Conservation (phyloP, 2,329 filamentous ascomycete species). For the Aspergillus proliferans region DNA sequence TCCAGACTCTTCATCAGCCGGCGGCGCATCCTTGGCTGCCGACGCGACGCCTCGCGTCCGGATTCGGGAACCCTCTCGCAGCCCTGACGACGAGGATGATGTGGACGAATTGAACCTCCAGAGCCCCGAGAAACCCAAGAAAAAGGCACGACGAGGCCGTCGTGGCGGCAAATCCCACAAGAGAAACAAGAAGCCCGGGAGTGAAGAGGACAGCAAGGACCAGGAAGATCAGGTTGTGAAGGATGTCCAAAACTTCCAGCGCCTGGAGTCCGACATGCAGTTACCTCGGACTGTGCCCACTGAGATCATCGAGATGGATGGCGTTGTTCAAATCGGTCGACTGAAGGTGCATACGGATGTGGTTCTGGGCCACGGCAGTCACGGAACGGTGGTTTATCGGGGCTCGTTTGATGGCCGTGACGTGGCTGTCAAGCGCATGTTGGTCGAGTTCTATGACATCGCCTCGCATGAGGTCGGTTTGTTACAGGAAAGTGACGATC, state of each 20-base stretch:
- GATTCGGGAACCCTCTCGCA: conserved; percentile 34
- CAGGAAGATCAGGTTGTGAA: conserved; percentile 56
- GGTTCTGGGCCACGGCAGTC: conserved; percentile 70
- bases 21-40: conserved; percentile 10
- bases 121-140: conserved; percentile 50
- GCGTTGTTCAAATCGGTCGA: conserved; percentile 55
- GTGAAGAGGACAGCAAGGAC: conserved; percentile 49
- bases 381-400: conserved; percentile 92
- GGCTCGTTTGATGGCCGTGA: conserved; percentile 90
- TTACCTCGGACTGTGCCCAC: conserved; percentile 49
- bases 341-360: conserved; percentile 55
- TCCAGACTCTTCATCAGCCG: conserved; percentile 19
- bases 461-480: conserved; percentile 89
- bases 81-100: conserved; percentile 28
- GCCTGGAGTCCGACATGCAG: conserved; percentile 57
- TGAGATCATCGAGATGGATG: conserved; percentile 54
- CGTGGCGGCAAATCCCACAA: conserved; percentile 65
- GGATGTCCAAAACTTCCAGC: conserved; percentile 43
- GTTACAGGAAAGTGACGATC: conserved; percentile 87
- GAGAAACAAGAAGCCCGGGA: conserved; percentile 46
- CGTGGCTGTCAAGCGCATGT: conserved; percentile 93
- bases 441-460: conserved; percentile 92
- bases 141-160: conserved; percentile 64
- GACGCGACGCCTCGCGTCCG: conserved; percentile 31
- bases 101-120: conserved; percentile 23